phyloP scores from a whole-genome alignment of 1,284 basidiomycete species.

The Farysia itapuensis region DNA sequence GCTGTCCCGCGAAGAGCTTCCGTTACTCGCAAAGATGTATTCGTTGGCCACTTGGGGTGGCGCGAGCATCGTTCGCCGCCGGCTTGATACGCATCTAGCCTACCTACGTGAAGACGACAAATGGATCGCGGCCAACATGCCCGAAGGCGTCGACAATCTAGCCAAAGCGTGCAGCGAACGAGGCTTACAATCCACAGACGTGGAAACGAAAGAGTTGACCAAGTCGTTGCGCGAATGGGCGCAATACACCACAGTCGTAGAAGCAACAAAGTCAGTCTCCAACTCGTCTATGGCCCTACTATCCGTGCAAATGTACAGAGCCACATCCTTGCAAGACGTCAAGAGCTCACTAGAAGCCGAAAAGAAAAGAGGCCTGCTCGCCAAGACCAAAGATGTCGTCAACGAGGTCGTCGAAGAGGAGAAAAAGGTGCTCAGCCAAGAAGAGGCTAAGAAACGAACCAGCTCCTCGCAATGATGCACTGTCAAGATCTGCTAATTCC shows the following conservation, averaged over 20 bases:
- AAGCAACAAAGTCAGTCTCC: conserved; percentile 4
- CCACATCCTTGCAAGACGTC: conserved; percentile 7
- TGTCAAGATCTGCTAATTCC: no score
- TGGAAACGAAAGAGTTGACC: conserved; percentile 20
- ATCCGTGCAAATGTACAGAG: conserved; percentile 36
- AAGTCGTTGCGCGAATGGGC: conserved; percentile 24
- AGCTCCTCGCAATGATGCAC: no score
- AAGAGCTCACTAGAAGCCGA: conserved; percentile 16
- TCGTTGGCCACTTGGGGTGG: conserved; percentile 47
- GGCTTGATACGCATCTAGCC: conserved; percentile 36
- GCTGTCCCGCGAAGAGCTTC: conserved; percentile 13
- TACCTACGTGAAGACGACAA: conserved; percentile 42
- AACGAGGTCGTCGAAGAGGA: conserved; percentile 46
- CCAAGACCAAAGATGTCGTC: conserved; percentile 46
- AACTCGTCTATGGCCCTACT: conserved; percentile 21
- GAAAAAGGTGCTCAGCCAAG: conserved; percentile 39
- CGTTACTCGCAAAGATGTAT: conserved; percentile 28
- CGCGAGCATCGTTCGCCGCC: conserved; percentile 16
- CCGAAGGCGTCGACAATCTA: conserved; percentile 27
- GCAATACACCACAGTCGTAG: conserved; percentile 19
- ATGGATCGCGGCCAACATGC: conserved; percentile 23
- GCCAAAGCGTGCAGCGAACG: conserved; percentile 45
- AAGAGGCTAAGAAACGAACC: no score
- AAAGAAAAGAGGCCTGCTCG: conserved; percentile 22
- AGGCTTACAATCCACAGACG: conserved; percentile 31